Percentiles rank a stretch among this genome's conserved stretches.
Evolutionary conservation across 805 yeast genomes (phyloP).

Genomic region (Yarrowia sp.): DNA sequence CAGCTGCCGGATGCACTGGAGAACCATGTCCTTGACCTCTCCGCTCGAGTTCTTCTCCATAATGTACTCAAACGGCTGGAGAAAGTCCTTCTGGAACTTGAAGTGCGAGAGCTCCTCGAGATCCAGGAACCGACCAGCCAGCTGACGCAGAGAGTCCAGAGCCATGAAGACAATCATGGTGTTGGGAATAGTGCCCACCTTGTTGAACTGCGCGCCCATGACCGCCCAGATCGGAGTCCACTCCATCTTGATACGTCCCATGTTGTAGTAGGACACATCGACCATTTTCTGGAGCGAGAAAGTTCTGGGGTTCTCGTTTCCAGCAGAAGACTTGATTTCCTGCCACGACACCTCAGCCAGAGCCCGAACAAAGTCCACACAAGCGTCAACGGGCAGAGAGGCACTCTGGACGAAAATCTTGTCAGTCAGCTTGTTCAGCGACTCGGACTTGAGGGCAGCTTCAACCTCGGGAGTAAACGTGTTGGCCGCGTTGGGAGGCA

Average conservation of each 20-base stretch:
- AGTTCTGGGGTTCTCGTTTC: slow-evolving; percentile 82
- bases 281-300: slow-evolving; percentile 94
- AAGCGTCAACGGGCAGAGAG: slow-evolving; percentile 79
- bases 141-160: slow-evolving; percentile 89
- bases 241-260: slow-evolving; percentile 93
- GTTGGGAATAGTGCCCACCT: slow-evolving; percentile 81
- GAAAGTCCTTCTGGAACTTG: slow-evolving; percentile 92
- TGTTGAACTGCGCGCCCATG: slow-evolving; percentile 87
- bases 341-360: slow-evolving; percentile 85
- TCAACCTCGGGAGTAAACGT: slow-evolving; percentile 47
- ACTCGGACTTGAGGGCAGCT: slow-evolving; percentile 49
- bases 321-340: slow-evolving; percentile 88
- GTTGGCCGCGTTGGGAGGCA: slow-evolving; percentile 40
- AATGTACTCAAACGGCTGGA: slow-evolving; percentile 86
- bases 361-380: slow-evolving; percentile 85
- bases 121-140: slow-evolving; percentile 89
- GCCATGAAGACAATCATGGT: slow-evolving; percentile 85
- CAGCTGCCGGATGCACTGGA: slow-evolving; percentile 89
- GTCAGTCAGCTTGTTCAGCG: slow-evolving; percentile 66
- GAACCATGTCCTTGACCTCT: slow-evolving; percentile 84
- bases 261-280: slow-evolving; percentile 96
- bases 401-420: slow-evolving; percentile 85
- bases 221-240: slow-evolving; percentile 96
- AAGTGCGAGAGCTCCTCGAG: slow-evolving; percentile 94
- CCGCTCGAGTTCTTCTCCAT: slow-evolving; percentile 68